Percentiles rank a stretch among this genome's conserved stretches.
Conservation (phyloP, 2,329 filamentous ascomycete genomes). For the Hypoxylon sp. region DNA sequence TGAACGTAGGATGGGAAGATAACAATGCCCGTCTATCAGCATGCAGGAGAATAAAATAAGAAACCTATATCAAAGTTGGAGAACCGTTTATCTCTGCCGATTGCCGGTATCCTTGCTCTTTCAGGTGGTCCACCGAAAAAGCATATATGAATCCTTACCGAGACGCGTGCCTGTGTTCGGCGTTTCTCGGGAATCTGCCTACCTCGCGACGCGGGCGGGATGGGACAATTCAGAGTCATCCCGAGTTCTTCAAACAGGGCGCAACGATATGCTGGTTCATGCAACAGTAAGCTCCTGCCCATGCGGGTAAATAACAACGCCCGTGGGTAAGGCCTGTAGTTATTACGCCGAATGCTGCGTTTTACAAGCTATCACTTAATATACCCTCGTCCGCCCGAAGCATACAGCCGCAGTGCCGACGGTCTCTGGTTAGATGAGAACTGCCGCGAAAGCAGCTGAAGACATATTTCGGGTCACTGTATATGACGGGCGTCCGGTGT, state of each 20-base stretch:
- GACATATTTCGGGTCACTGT: constrained; percentile 30
- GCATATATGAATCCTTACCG: constrained; percentile 2
- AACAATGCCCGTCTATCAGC: constrained; percentile 13
- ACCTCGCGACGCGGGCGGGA: constrained; percentile 4
- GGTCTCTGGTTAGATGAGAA: constrained; percentile 34
- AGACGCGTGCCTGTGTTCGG: constrained; percentile 28
- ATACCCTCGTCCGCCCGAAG: constrained; percentile 21
- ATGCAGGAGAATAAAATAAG: constrained; percentile 12
- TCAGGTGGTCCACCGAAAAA: constrained; percentile 25
- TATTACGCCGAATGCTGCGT: constrained; percentile 33
- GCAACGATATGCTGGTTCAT: constrained; percentile 14
- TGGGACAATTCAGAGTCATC: constrained; percentile 21
- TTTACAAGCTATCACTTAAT: constrained; percentile 36
- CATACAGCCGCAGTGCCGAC: constrained; percentile 21
- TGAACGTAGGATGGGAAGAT: constrained; percentile 10
- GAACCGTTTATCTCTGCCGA: constrained; percentile 20
- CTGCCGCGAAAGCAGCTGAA: constrained; percentile 33
- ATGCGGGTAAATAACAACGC: constrained; percentile 39
- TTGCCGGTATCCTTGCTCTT: constrained; percentile 23
- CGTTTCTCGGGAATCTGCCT: constrained; percentile 31
- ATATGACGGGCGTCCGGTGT: constrained; percentile 21
- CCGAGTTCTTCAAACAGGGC: constrained; percentile 8
- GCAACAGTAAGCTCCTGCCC: constrained; percentile 39
- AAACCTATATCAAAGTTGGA: constrained; percentile 17
- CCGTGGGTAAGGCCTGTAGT: constrained; percentile 23